Evolutionary conservation across 306 rosid genomes (phyloP), one percentile per base, ranked within the genome.

Genomic region (Biancaea sappan): DNA sequence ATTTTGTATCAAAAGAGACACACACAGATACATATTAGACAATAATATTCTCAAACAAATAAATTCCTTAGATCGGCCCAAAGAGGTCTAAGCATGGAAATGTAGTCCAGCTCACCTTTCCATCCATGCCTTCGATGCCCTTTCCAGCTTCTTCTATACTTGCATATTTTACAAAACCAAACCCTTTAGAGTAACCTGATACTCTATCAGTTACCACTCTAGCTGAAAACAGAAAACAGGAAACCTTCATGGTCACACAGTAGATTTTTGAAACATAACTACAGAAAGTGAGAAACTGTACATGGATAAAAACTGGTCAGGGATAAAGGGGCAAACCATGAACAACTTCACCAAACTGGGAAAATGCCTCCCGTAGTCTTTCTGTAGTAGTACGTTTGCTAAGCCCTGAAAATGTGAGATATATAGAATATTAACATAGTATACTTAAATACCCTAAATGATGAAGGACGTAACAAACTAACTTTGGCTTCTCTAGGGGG

Each of bases 121-220:
- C 99, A 86, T 94, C 95, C 99, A 94, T 94, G 77, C 99, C 99
- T 73, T 90, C 87, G 29, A 90, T 94, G 73, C 99, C 97, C 80
- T 87, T 88, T 54, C 82, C 86, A 52, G 99, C 97, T 43, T 79
- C 99, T 68, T 90, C 97, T 72, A 92, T 53, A 47, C 87, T 90
- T 19, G 92, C 83, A 88, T 92, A 92, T 37, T 58, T 85, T 68
- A 94, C 99, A 79, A 94, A 94, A 82, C 99, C 99, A 75, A 87
- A 94, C 13, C 96, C 99, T 82, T 90, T 94, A 19, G 97, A 91
- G 74, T 84, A 94, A 73, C 99, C 99, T 6, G 99, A 85, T 67
- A 48, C 93, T 52, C 93, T 77, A 83, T 94, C 99, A 41, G 97
- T 87, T 75, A 92, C 97, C 59, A 94, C 97, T 66, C 92, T 86